Evolutionary conservation across 108 stramenopile genomes (phyloP).

Genomic region (Discostella stelligeroides): DNA sequence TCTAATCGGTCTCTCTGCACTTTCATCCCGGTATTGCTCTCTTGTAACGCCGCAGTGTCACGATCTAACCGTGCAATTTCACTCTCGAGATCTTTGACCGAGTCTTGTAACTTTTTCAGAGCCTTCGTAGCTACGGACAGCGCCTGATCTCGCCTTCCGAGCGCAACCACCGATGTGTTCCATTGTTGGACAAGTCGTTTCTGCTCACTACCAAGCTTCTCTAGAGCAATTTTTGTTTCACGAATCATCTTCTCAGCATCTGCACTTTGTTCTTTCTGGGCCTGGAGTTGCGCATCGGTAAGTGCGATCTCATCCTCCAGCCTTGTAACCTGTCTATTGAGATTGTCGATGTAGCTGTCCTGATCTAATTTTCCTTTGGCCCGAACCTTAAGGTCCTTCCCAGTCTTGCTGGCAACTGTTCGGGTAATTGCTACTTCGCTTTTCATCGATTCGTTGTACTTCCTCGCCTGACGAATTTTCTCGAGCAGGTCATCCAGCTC

Average conservation of each 20-base stretch:
- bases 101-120: conserved; percentile 56
- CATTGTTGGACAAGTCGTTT: conserved; percentile 83
- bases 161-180: conserved; percentile 71
- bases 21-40: conserved; percentile 57
- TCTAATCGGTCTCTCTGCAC: conserved; percentile 56
- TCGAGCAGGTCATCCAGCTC: conserved; percentile 63
- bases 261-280: conserved; percentile 61
- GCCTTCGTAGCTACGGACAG: conserved; percentile 65
- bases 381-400: conserved; percentile 60
- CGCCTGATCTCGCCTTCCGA: conserved; percentile 79
- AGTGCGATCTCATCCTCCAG: conserved; percentile 70
- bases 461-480: conserved; percentile 70
- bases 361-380: conserved; percentile 78
- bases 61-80: conserved; percentile 56
- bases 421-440: conserved; percentile 78
- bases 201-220: conserved; percentile 75
- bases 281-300: conserved; percentile 51
- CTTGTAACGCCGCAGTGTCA: conserved; percentile 46
- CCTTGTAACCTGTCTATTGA: conserved; percentile 59
- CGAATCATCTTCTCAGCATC: conserved; percentile 70
- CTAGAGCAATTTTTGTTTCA: conserved; percentile 74
- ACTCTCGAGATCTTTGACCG: conserved; percentile 49
- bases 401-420: conserved; percentile 79
- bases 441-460: conserved; percentile 83
- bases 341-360: conserved; percentile 78